Evolutionary conservation across 1,284 basidiomycete genomes (phyloP), one percentile per base, ranked within the genome.

Genomic region (Trametes hirsuta): DNA sequence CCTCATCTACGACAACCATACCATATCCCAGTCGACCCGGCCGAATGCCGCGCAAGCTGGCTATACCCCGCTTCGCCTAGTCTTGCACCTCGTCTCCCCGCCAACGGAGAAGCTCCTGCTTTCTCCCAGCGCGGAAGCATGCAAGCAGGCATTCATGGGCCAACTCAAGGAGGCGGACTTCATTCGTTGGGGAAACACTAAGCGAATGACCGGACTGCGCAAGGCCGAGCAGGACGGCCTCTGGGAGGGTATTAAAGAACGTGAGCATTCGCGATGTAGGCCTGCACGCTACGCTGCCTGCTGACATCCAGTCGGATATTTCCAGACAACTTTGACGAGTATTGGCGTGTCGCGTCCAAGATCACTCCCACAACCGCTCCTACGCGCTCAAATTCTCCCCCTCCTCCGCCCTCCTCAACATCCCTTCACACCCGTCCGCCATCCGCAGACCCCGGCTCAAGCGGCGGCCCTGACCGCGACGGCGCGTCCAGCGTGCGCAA

Each of bases 81-180:
- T 90, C 49, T 82, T 97, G 14, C 95, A 97, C 72, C 84, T 97
- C 30, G 88, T 87, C 3, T 89, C 91, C 15, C 91, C 94, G 21
- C 94, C 95, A 1, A 83, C 82, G 15, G 94, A 95, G 66, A 93
- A 90, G 71, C 83, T 96, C 15, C 81, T 94, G n/a, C 76, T 95
- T 15, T 81, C 90, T 0, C 88, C 92, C 6, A 86, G 83, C 52
- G 76, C 89, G 14, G 94, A 97, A 57, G 82, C 91, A 14, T 95
- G 93, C 78, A 94, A 94, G 70, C 88, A 91, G 61, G 88, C 91
- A 2, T 98, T 94, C 73, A 94, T 97, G 88, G 93, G 92, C 6
- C 92, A 96, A 72, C 76, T 97, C 48, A 97, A 97, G 71, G 95
- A 98, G 74, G 94, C 94, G 1, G 95, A 98, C 73, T 97, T 96